Conservation (phyloP, 1,284 basidiomycete species). For the Hypsizygus ulmarius region DNA sequence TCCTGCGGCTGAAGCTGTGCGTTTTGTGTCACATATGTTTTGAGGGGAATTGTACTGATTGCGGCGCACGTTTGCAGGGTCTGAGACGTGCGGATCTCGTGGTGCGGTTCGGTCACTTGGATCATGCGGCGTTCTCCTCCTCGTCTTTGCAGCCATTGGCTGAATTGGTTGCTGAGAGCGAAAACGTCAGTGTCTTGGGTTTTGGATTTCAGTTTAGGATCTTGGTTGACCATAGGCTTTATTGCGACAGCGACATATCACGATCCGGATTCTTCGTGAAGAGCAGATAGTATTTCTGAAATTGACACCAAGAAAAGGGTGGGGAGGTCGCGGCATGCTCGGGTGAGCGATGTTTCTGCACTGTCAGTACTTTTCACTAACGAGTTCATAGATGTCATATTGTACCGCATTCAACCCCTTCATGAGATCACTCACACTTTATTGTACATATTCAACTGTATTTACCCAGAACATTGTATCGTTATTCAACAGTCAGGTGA, state of each 20-base stretch:
- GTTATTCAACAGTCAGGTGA: background rate
- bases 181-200: slow-evolving; percentile 57
- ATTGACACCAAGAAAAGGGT: slow-evolving; percentile 44
- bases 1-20: slow-evolving; percentile 76
- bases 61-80: slow-evolving; percentile 44
- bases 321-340: slow-evolving; percentile 74
- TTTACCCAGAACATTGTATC: background rate
- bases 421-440: slow-evolving; percentile 1
- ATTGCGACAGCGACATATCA: slow-evolving; percentile 34
- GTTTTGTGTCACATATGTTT: slow-evolving; percentile 27
- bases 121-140: slow-evolving; percentile 46
- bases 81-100: slow-evolving; percentile 70
- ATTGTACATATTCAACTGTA: too few relatives aligned
- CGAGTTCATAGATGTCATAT: slow-evolving; percentile 63
- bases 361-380: slow-evolving; percentile 6
- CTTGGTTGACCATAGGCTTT: background rate
- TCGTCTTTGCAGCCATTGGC: slow-evolving; percentile 67
- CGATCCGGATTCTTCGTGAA: slow-evolving; percentile 40
- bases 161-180: slow-evolving; percentile 64
- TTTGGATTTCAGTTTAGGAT: background rate
- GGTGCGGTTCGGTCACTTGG: slow-evolving; percentile 69
- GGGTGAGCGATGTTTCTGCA: slow-evolving; percentile 50
- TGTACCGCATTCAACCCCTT: slow-evolving; percentile 46
- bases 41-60: slow-evolving; percentile 4
- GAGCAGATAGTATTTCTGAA: slow-evolving; percentile 31